Percentiles rank a stretch among this genome's conserved stretches.
Evolutionary conservation across 345 rosid species (phyloP).

Genomic region (Lepidium didymum): DNA sequence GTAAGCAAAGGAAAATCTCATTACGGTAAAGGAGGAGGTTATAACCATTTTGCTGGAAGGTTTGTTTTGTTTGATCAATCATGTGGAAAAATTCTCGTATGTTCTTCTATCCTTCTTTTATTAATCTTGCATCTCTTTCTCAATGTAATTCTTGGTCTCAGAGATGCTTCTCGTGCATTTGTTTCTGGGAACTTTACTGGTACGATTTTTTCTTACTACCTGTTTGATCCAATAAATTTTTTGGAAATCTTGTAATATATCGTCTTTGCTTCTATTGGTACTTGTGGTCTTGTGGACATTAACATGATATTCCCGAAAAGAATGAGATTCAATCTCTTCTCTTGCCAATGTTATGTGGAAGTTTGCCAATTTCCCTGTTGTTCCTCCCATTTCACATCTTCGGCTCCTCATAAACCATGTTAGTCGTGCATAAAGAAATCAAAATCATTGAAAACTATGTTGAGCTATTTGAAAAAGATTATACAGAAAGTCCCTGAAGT

Average conservation of each 20-base stretch:
- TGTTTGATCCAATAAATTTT: background rate
- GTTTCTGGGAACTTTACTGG: constrained; percentile 98
- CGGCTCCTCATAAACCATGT: background rate
- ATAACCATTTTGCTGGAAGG: constrained; percentile 95
- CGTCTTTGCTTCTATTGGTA: background rate
- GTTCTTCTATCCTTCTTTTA: background rate
- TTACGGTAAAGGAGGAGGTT: constrained; percentile 84
- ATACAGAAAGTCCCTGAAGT: background rate
- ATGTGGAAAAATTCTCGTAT: background rate
- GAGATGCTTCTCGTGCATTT: constrained; percentile 94
- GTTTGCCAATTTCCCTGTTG: background rate
- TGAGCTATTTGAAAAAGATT: background rate
- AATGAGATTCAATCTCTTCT: background rate
- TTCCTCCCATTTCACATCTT: background rate
- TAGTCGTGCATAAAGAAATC: background rate
- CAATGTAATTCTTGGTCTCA: constrained; percentile 20
- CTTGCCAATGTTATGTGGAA: background rate
- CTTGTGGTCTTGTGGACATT: background rate
- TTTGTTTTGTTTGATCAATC: constrained; percentile 20
- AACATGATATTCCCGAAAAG: background rate
- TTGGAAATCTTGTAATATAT: background rate
- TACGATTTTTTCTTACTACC: constrained; percentile 17
- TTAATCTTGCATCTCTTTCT: background rate
- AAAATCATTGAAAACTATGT: background rate
- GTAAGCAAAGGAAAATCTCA: constrained; percentile 91